Conservation (phyloP, 2,329 filamentous ascomycete genomes). For the Epichloe elymi region DNA sequence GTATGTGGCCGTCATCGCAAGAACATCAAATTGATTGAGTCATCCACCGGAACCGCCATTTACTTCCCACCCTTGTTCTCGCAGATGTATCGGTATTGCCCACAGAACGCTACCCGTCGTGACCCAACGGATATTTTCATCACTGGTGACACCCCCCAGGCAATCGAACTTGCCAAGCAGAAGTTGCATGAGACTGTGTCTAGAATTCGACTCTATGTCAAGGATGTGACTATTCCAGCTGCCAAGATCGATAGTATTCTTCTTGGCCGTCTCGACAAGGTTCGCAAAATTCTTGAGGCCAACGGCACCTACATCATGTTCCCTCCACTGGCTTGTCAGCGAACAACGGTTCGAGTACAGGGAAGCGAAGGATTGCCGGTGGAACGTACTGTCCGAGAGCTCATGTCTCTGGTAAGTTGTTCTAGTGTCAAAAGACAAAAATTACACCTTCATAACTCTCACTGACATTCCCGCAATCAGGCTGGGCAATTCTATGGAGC, state of each 20-base stretch:
- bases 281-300: constrained; percentile 92
- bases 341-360: constrained; percentile 76
- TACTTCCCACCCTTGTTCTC: constrained; percentile 96
- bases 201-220: constrained; percentile 72
- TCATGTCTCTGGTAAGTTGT: constrained; percentile 73
- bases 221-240: constrained; percentile 79
- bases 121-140: constrained; percentile 89
- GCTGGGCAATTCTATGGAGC: constrained; percentile 96
- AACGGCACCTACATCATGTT: constrained; percentile 94
- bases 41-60: constrained; percentile 87
- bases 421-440: background rate
- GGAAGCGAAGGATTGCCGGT: constrained; percentile 88
- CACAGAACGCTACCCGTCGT: constrained; percentile 65
- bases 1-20: constrained; percentile 89
- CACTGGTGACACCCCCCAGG: constrained; percentile 77
- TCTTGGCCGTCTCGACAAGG: constrained; percentile 83
- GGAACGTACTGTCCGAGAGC: constrained; percentile 85
- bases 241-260: constrained; percentile 93
- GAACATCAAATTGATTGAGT: constrained; percentile 97
- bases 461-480: constrained; percentile 25
- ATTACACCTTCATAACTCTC: background rate
- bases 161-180: constrained; percentile 79
- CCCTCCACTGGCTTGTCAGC: constrained; percentile 73
- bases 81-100: constrained; percentile 79
- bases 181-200: constrained; percentile 78